These are phyloP conservation scores for Neurospora sp. DNA, from an alignment of 495 filamentous ascomycete genomes.

Conservation along the genomic window DNA sequence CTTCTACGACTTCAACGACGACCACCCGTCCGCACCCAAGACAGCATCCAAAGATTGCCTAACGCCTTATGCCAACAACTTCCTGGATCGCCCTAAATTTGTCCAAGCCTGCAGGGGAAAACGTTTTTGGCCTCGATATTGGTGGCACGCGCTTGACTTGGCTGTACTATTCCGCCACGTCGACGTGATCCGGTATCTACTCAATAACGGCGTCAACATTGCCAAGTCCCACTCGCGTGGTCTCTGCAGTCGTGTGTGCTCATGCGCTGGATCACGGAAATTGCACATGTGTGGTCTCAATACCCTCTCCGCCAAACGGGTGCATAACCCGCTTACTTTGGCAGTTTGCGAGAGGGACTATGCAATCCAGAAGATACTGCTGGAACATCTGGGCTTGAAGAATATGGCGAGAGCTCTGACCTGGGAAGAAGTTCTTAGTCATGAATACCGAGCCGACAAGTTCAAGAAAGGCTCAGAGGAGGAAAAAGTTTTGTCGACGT, in stretches of 20 bases:
- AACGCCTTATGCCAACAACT: neutral
- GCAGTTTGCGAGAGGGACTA: neutral
- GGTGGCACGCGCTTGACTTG: neutral
- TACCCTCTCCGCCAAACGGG: neutral
- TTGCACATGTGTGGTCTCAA: neutral
- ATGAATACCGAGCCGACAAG: neutral
- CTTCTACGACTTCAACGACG: neutral
- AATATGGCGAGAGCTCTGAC: neutral
- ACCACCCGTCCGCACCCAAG: neutral
- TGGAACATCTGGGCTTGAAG: neutral
- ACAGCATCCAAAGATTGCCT: no score
- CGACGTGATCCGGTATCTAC: neutral
- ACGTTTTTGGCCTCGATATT: neutral
- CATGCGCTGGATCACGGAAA: neutral
- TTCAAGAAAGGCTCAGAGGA: neutral
- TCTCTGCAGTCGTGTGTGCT: neutral
- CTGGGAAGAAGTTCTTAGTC: neutral
- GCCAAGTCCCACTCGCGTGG: neutral
- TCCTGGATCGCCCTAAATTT: neutral
- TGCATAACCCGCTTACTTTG: neutral
- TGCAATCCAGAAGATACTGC: neutral
- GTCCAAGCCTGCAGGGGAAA: neutral
- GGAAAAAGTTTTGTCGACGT: neutral
- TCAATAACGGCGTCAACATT: neutral
- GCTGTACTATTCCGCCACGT: neutral